phyloP scores from a whole-genome alignment of 1,284 basidiomycete genomes.

The Trichosporon sp. region DNA sequence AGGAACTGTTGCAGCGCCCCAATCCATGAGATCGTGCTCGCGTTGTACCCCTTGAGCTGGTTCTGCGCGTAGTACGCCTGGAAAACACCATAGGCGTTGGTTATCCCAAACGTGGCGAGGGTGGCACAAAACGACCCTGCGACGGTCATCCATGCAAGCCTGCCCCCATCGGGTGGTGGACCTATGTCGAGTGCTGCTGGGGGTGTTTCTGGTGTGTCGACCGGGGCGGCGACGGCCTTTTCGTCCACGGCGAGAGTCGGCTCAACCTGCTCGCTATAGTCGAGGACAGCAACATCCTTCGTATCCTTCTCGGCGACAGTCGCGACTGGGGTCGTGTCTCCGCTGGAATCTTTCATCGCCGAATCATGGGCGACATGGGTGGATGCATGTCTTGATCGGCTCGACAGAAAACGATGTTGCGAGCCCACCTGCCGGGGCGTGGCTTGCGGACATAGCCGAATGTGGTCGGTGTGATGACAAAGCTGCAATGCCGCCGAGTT shows the following conservation, averaged over 20 bases:
- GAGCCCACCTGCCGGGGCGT: not conserved
- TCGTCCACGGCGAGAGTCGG: not conserved
- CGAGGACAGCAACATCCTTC: not conserved
- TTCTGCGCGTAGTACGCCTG: conserved; percentile 40
- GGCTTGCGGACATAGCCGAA: conserved; percentile 11
- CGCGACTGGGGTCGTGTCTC: not conserved
- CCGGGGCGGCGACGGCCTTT: not conserved
- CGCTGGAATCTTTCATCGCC: conserved; percentile 5
- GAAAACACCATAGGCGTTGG: conserved; percentile 41
- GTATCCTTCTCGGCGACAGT: not conserved
- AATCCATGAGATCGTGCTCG: conserved; percentile 21
- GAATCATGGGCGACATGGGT: not conserved
- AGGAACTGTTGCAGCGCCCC: conserved; percentile 22
- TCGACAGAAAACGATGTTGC: not conserved
- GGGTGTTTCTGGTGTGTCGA: not conserved
- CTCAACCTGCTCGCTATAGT: not conserved
- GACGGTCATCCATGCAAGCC: conserved; percentile 22
- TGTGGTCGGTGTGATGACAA: not conserved
- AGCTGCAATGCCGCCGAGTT: not conserved
- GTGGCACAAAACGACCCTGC: conserved; percentile 18
- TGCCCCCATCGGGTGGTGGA: conserved; percentile 23
- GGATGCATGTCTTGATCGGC: not conserved
- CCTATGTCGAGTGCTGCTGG: not conserved
- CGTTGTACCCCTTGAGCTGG: conserved; percentile 22
- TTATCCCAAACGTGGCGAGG: conserved; percentile 21